These are phyloP conservation scores for Themeda triandra DNA, from an alignment of 176 grass and related monocot species.

Conservation along the genomic window DNA sequence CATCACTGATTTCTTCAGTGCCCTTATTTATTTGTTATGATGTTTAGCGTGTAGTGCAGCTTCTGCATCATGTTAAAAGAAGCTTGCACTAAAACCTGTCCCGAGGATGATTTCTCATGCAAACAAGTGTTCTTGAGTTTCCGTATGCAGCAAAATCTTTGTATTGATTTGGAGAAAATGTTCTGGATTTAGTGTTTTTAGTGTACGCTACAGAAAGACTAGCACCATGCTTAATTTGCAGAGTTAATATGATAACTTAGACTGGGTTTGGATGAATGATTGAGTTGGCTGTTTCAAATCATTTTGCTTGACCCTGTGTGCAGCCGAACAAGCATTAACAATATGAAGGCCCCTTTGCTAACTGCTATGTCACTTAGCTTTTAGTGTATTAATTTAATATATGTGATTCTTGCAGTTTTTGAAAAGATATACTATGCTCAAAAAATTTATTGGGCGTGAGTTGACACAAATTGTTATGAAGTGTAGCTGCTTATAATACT, in stretches of 20 bases:
- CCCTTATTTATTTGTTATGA: background rate
- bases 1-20: background rate
- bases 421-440: background rate
- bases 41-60: background rate
- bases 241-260: background rate
- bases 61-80: background rate
- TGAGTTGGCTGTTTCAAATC: background rate
- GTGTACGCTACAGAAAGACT: background rate
- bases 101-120: background rate
- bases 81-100: background rate
- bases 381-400: background rate
- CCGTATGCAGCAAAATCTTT: background rate
- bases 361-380: background rate
- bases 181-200: background rate
- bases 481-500: background rate
- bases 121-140: background rate
- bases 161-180: background rate
- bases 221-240: background rate
- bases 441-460: background rate
- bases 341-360: background rate
- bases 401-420: background rate
- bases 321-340: background rate
- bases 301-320: background rate
- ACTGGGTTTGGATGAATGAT: background rate
- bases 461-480: background rate